Conservation (phyloP, 202 grass and related monocot genomes). For the Cymbopogon flexuosus region DNA sequence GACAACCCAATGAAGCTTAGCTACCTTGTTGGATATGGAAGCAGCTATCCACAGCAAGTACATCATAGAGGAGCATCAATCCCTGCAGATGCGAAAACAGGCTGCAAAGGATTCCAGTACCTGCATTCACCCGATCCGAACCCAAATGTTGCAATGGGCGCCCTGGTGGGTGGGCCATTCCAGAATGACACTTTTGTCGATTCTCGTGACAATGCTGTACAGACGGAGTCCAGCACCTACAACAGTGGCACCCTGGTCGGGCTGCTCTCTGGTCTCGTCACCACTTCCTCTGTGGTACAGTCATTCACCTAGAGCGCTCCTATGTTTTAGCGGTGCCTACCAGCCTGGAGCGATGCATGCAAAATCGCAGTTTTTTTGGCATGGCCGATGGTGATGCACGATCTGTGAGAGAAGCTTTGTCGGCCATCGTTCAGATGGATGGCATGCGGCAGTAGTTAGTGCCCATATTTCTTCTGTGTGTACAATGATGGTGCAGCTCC, state of each 20-base stretch:
- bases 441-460: constrained; percentile 36
- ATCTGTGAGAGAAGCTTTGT: not conserved
- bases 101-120: constrained; percentile 82
- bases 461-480: constrained; percentile 5
- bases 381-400: not conserved
- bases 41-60: constrained; percentile 74
- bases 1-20: constrained; percentile 91
- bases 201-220: constrained; percentile 64
- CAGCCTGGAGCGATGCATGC: not conserved
- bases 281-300: constrained; percentile 55
- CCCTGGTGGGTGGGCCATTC: constrained; percentile 81
- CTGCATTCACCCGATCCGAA: constrained; percentile 62
- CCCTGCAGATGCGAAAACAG: constrained; percentile 54
- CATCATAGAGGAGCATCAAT: constrained; percentile 90
- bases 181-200: constrained; percentile 77
- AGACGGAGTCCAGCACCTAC: constrained; percentile 86
- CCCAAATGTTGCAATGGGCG: constrained; percentile 73
- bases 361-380: not conserved
- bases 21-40: constrained; percentile 87
- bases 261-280: constrained; percentile 62
- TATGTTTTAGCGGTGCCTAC: not conserved
- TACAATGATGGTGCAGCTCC: constrained; percentile 4
- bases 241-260: constrained; percentile 78
- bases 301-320: constrained; percentile 58
- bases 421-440: constrained; percentile 9